Conservation (phyloP, 306 rosid species). For the Clitoria ternatea region DNA sequence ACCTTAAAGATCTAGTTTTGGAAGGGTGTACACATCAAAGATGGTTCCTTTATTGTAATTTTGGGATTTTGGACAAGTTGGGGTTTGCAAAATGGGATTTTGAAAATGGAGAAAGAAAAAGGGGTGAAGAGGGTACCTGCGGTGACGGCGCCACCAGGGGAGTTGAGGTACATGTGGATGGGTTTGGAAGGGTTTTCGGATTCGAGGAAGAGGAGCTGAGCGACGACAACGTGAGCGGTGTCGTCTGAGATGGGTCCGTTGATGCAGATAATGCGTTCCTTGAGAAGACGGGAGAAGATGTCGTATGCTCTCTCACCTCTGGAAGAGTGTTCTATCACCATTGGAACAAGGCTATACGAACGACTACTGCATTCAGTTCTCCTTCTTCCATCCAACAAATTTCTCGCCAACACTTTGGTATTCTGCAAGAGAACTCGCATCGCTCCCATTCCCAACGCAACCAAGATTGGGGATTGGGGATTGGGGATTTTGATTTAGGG, state of each 20-base stretch:
- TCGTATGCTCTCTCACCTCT: slow-evolving; percentile 97
- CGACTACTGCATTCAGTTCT: slow-evolving; percentile 25
- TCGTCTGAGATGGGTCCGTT: slow-evolving; percentile 90
- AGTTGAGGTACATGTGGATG: slow-evolving; percentile 82
- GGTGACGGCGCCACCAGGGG: slow-evolving; percentile 96
- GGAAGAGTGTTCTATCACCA: slow-evolving; percentile 96
- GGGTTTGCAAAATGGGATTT: not conserved
- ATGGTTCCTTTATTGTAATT: not conserved
- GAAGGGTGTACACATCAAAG: not conserved
- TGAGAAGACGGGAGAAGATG: slow-evolving; percentile 95
- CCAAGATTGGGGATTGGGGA: slow-evolving; percentile 11
- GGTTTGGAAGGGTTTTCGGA: slow-evolving; percentile 96
- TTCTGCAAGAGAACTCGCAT: slow-evolving; percentile 48
- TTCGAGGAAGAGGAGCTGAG: slow-evolving; percentile 94
- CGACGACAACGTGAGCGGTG: slow-evolving; percentile 94
- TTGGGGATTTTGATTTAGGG: slow-evolving; percentile 22
- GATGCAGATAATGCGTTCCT: slow-evolving; percentile 95
- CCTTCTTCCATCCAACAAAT: not conserved
- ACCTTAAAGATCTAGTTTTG: too few relatives aligned
- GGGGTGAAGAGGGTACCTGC: slow-evolving; percentile 46
- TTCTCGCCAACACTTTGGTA: slow-evolving; percentile 21
- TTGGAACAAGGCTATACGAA: slow-evolving; percentile 62
- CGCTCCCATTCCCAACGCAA: not conserved
- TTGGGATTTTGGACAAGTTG: not conserved
- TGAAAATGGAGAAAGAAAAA: not conserved